phyloP scores from a whole-genome alignment of 306 rosid genomes.

The Gastrolobium villosum region DNA sequence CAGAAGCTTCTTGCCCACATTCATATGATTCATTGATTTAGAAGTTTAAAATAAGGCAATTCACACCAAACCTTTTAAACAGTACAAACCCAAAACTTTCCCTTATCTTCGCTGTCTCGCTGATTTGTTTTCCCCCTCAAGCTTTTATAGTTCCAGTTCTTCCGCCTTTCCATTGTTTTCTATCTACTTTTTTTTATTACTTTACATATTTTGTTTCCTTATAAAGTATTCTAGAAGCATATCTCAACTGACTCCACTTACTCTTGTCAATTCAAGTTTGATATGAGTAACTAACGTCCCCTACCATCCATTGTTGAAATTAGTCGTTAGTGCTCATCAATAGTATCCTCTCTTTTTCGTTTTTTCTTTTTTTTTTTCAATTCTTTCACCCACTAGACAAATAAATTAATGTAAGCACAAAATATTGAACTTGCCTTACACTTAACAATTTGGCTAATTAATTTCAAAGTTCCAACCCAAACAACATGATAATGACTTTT shows the following conservation, averaged over 20 bases:
- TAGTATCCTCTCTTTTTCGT: background rate
- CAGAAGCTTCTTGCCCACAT: constrained; percentile 28
- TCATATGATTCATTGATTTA: constrained; percentile 27
- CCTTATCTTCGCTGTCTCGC: background rate
- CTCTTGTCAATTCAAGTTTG: constrained; percentile 58
- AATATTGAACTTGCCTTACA: constrained; percentile 30
- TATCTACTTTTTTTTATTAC: constrained; percentile 27
- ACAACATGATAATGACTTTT: background rate
- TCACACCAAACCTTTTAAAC: constrained; percentile 44
- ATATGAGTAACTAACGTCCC: constrained; percentile 56
- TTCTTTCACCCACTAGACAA: constrained; percentile 29
- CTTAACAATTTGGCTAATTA: constrained; percentile 29
- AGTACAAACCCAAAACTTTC: constrained; percentile 27
- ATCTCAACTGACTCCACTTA: constrained; percentile 59
- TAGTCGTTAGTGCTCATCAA: constrained; percentile 22
- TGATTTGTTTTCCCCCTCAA: constrained; percentile 29
- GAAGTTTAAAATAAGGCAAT: constrained; percentile 13
- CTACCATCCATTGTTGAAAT: constrained; percentile 55
- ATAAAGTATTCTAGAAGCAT: constrained; percentile 61
- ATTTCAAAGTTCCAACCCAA: constrained; percentile 1
- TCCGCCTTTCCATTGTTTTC: constrained; percentile 47
- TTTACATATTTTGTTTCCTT: constrained; percentile 21
- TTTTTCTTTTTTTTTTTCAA: constrained; percentile 29
- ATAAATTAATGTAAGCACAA: constrained; percentile 10
- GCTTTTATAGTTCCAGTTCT: constrained; percentile 33